These are phyloP conservation scores for Oryza glumipatula DNA, from an alignment of 176 grass and related monocot genomes.

Conservation along the genomic window DNA sequence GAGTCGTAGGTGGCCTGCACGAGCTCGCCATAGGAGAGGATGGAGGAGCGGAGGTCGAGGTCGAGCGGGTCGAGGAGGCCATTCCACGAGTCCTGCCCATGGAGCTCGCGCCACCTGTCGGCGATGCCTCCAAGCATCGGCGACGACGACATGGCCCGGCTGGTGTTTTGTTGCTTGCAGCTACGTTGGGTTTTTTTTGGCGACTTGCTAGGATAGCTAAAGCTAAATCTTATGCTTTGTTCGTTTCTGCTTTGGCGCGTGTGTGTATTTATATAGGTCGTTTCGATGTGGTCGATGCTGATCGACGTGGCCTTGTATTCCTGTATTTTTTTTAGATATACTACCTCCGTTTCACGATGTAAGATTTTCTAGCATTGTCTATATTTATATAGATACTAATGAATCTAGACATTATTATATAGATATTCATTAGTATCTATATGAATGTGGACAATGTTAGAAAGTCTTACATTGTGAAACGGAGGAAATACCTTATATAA, in stretches of 20 bases:
- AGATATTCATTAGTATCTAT: too few species aligned
- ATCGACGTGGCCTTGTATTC: background rate
- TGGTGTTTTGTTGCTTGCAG: background rate
- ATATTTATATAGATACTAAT: too few species aligned
- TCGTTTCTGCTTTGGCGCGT: slow-evolving; percentile 2
- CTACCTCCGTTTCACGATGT: too few species aligned
- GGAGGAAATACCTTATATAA: too few species aligned
- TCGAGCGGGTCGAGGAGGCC: slow-evolving; percentile 78
- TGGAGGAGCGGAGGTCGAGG: slow-evolving; percentile 61
- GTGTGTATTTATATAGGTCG: slow-evolving; percentile 31
- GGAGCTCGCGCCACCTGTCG: slow-evolving; percentile 74
- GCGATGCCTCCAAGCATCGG: slow-evolving; percentile 56
- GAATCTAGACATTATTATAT: too few species aligned
- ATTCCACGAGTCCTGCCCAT: slow-evolving; percentile 59
- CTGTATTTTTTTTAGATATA: too few species aligned
- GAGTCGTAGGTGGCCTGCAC: slow-evolving; percentile 67
- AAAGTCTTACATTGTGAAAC: too few species aligned
- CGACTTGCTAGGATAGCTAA: background rate
- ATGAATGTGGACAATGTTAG: too few species aligned
- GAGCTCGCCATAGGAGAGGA: slow-evolving; percentile 82
- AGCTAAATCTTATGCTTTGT: background rate
- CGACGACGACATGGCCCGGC: background rate
- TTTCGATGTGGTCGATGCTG: slow-evolving; percentile 10
- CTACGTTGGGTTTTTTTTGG: background rate
- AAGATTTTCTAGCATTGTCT: too few species aligned